Conservation (phyloP, 202 grass and related monocot species). For the Saccharum hybrid region DNA sequence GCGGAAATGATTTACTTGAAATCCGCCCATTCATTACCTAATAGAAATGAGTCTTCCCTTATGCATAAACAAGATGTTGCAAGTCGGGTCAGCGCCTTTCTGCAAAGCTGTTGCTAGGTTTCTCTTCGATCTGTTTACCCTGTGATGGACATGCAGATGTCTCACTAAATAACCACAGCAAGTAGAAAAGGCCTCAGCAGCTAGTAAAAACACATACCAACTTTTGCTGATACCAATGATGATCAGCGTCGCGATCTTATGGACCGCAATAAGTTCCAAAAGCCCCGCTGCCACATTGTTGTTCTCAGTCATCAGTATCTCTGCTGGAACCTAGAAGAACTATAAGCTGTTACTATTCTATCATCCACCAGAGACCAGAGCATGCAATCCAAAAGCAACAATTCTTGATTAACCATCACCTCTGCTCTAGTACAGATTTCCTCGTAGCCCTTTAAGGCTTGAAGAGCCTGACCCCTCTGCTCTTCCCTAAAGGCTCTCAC, state of each 20-base stretch:
- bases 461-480: constrained; percentile 14
- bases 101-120: constrained; percentile 28
- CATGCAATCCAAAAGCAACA: not conserved
- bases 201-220: constrained; percentile 18
- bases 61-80: constrained; percentile 21
- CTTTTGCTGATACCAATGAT: constrained; percentile 29
- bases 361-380: not conserved
- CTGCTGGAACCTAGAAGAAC: constrained; percentile 31
- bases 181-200: not conserved
- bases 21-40: constrained; percentile 4
- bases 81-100: not conserved
- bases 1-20: not conserved
- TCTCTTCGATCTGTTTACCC: constrained; percentile 13
- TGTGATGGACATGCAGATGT: not conserved
- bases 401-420: constrained; percentile 11
- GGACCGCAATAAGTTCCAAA: constrained; percentile 1
- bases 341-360: not conserved
- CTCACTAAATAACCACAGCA: constrained; percentile 14
- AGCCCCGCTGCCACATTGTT: constrained; percentile 23
- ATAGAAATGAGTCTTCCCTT: constrained; percentile 28
- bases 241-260: constrained; percentile 27
- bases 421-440: constrained; percentile 31
- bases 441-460: not conserved
- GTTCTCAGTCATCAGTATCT: constrained; percentile 11
- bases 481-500: constrained; percentile 20